A percentile compares a stretch with the other conserved stretches of the same genome.
phyloP scores from a whole-genome alignment of 108 stramenopile genomes.

The Fragilariopsis cylindrus region DNA sequence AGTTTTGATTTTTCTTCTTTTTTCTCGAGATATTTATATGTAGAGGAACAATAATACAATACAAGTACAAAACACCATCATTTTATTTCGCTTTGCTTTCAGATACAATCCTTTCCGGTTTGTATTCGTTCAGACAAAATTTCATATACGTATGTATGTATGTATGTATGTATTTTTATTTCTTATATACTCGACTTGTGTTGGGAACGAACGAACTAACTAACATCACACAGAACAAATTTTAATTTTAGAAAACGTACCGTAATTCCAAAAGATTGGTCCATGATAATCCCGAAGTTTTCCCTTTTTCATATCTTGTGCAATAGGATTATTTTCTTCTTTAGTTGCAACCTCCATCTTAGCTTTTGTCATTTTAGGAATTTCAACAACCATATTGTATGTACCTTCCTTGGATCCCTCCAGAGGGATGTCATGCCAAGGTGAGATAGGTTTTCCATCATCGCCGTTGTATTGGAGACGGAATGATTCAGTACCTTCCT shows the following conservation, averaged over 20 bases:
- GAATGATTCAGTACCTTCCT: constrained; percentile 83
- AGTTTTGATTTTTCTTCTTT: too few species aligned
- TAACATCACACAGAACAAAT: too few species aligned
- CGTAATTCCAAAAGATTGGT: constrained; percentile 99
- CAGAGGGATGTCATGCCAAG: constrained; percentile 90
- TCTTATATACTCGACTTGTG: too few species aligned
- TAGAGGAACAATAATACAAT: background rate
- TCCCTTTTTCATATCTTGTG: constrained; percentile 98
- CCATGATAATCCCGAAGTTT: constrained; percentile 97
- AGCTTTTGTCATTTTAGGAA: constrained; percentile 98
- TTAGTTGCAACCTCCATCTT: constrained; percentile 99
- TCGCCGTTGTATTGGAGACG: constrained; percentile 74
- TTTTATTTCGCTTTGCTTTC: too few species aligned
- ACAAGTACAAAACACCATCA: background rate
- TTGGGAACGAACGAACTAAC: too few species aligned
- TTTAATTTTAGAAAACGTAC: constrained; percentile 23
- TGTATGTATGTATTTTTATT: too few species aligned
- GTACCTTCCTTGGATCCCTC: constrained; percentile 46
- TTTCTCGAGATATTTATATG: background rate
- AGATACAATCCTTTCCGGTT: too few species aligned
- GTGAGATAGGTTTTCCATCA: constrained; percentile 58
- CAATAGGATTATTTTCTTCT: constrained; percentile 96
- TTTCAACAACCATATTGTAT: constrained; percentile 97
- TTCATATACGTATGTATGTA: too few species aligned
- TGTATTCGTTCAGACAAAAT: too few species aligned